phyloP scores from a whole-genome alignment of 331 rosid genomes.

The Telfairia occidentalis region DNA sequence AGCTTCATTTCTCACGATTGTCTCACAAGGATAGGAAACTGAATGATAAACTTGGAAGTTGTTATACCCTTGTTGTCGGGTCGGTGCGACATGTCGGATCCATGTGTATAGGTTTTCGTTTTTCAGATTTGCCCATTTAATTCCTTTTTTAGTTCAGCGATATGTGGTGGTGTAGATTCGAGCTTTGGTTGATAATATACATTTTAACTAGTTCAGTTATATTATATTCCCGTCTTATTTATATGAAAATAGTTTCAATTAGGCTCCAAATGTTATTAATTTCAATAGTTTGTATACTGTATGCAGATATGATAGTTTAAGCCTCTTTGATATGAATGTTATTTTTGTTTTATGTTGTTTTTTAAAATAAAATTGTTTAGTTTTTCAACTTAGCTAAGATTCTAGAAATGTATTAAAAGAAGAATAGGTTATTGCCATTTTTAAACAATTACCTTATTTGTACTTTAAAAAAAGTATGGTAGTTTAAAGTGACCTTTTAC shows the following conservation, averaged over 20 bases:
- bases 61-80: background rate
- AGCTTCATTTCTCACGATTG: background rate
- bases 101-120: background rate
- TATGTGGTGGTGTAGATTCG: too few species aligned
- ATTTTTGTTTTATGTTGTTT: too few species aligned
- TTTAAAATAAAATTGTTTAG: too few species aligned
- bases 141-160: too few species aligned
- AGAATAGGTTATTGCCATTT: too few species aligned
- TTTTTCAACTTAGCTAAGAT: too few species aligned
- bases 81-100: background rate
- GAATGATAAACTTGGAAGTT: background rate
- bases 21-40: background rate
- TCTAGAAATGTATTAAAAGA: background rate
- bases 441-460: too few species aligned
- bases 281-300: background rate
- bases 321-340: background rate
- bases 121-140: background rate
- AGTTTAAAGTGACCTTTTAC: too few species aligned
- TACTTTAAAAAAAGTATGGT: too few species aligned
- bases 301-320: too few species aligned
- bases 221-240: background rate
- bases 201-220: too few species aligned
- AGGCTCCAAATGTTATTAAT: background rate
- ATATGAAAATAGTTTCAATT: background rate
- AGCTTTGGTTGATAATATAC: too few species aligned